Conservation (phyloP, 2,329 filamentous ascomycete genomes). For the Endothia cerciana region DNA sequence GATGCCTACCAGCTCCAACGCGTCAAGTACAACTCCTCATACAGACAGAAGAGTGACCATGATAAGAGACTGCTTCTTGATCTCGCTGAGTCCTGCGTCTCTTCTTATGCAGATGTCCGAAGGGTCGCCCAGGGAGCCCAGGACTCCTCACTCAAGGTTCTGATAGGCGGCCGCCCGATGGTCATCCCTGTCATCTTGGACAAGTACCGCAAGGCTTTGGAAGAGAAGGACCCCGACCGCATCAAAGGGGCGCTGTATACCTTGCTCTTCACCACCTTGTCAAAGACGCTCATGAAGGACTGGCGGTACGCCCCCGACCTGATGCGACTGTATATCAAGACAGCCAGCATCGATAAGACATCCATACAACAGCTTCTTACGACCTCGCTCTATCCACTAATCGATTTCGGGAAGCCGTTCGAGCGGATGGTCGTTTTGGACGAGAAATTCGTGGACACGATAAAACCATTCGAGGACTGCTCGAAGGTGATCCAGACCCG, state of each 20-base stretch:
- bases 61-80: conserved; percentile 86
- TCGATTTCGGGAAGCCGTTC: conserved; percentile 88
- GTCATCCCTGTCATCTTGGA: conserved; percentile 88
- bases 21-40: conserved; percentile 89
- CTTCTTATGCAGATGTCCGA: conserved; percentile 93
- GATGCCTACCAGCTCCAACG: conserved; percentile 94
- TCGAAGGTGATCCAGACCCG: conserved; percentile 65
- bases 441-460: conserved; percentile 67
- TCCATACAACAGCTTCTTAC: conserved; percentile 90
- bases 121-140: conserved; percentile 88
- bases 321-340: conserved; percentile 86
- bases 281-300: conserved; percentile 85
- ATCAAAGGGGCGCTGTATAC: conserved; percentile 97
- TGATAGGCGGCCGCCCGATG: conserved; percentile 84
- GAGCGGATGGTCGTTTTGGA: conserved; percentile 87
- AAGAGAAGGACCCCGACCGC: conserved; percentile 79
- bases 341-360: conserved; percentile 87
- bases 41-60: conserved; percentile 85
- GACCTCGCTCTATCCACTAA: conserved; percentile 79
- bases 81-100: conserved; percentile 86
- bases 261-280: conserved; percentile 82
- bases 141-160: conserved; percentile 89
- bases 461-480: conserved; percentile 72
- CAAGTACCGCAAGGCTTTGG: conserved; percentile 77
- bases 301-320: conserved; percentile 95